phyloP scores from a whole-genome alignment of 164 flowering plant genomes.

The Magnolia officinalis region DNA sequence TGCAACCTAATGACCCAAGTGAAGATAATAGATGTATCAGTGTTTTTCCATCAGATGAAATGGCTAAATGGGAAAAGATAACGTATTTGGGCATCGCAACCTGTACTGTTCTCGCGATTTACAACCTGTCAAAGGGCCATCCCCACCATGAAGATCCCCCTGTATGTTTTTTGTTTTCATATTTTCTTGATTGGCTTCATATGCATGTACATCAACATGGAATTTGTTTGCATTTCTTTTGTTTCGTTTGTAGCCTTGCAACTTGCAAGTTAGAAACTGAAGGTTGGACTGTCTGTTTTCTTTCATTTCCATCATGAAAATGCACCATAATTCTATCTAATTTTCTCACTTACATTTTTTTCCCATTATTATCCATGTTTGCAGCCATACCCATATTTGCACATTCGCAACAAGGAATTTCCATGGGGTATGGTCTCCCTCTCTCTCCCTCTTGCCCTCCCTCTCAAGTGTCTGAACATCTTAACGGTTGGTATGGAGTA shows the following conservation, averaged over 20 bases:
- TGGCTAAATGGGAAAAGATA: constrained; percentile 92
- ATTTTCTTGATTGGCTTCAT: neutral
- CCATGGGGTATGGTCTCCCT: constrained; percentile 80
- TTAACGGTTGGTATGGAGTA: neutral
- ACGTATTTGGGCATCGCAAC: constrained; percentile 57
- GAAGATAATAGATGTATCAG: neutral
- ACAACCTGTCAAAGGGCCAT: constrained; percentile 71
- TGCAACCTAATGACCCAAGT: neutral
- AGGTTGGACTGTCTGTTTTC: neutral
- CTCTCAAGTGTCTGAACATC: neutral
- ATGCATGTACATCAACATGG: neutral
- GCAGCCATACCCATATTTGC: constrained; percentile 83
- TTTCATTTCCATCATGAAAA: no score
- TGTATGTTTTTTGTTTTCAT: constrained; percentile 34
- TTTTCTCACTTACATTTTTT: neutral
- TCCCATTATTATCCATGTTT: constrained; percentile 3
- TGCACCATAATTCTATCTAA: neutral
- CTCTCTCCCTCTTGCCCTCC: neutral
- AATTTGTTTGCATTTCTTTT: neutral
- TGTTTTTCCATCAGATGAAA: constrained; percentile 45
- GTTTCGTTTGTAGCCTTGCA: neutral
- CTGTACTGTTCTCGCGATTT: constrained; percentile 53
- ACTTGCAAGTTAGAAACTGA: neutral
- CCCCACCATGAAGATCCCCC: constrained; percentile 75
- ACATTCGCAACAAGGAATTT: constrained; percentile 92